phyloP scores from a whole-genome alignment of 805 yeast genomes.

The Kuraishia hungarica region DNA sequence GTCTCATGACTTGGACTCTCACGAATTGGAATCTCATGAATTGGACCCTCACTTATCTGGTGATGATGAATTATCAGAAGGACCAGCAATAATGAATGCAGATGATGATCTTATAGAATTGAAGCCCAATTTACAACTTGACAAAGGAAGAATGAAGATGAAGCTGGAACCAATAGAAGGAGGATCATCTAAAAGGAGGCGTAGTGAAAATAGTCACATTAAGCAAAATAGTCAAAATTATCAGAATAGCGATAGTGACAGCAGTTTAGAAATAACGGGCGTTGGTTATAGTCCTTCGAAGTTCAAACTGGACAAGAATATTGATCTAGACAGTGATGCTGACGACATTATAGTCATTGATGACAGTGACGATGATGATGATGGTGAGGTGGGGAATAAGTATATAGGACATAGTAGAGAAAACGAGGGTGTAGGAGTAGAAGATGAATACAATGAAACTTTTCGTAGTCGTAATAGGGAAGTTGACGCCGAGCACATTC shows the following conservation, averaged over 20 bases:
- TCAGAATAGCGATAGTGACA: not conserved
- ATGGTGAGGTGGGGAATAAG: too few species aligned
- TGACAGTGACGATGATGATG: not conserved
- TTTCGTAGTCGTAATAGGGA: conserved; percentile 8
- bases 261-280: not conserved
- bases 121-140: not conserved
- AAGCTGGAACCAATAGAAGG: not conserved
- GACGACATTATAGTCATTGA: not conserved
- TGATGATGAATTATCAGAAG: not conserved
- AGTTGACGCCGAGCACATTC: conserved; percentile 22
- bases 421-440: not conserved
- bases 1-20: too few species aligned
- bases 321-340: not conserved
- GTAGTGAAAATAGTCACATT: not conserved
- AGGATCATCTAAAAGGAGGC: too few species aligned
- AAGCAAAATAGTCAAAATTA: too few species aligned
- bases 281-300: not conserved
- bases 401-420: not conserved
- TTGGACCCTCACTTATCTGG: too few species aligned
- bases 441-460: not conserved
- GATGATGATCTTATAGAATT: not conserved
- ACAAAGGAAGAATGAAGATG: not conserved
- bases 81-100: not conserved
- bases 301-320: not conserved
- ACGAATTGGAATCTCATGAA: too few species aligned